These are phyloP conservation scores for Coemansia sp. DNA, from an alignment of 192 early-diverging fungal genomes.

Conservation along the genomic window DNA sequence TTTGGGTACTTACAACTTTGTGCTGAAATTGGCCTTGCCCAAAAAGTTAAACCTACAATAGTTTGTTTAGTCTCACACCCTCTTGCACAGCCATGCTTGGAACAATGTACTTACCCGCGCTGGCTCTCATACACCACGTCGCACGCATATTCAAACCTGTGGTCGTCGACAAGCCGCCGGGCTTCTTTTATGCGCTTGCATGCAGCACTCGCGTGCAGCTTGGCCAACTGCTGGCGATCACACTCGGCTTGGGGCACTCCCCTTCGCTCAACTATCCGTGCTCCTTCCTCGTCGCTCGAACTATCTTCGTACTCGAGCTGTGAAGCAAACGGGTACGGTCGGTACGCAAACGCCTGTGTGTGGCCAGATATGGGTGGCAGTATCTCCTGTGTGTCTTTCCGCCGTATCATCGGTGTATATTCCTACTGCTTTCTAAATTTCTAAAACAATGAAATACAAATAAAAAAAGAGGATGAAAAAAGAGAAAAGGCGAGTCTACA, in stretches of 20 bases:
- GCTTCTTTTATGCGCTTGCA: conserved; percentile 30
- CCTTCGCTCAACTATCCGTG: background rate
- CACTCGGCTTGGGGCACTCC: conserved; percentile 7
- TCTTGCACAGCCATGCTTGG: too few species aligned
- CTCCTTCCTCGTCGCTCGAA: background rate
- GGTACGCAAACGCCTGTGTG: conserved; percentile 42
- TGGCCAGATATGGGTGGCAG: conserved; percentile 18
- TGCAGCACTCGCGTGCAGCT: conserved; percentile 24
- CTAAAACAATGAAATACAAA: conserved; percentile 7
- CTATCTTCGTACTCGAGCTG: background rate
- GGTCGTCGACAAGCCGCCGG: conserved; percentile 34
- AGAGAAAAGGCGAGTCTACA: background rate
- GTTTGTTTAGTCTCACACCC: too few species aligned
- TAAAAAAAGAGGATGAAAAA: conserved; percentile 5
- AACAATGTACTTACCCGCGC: conserved; percentile 32
- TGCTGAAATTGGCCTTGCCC: conserved; percentile 49
- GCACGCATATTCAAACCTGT: conserved; percentile 41
- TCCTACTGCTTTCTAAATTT: background rate
- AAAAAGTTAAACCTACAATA: conserved; percentile 50
- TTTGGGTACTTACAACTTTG: conserved; percentile 51
- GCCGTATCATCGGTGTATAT: conserved; percentile 22
- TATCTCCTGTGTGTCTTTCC: conserved; percentile 40
- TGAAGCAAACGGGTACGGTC: conserved; percentile 24
- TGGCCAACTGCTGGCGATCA: conserved; percentile 27
- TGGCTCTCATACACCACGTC: conserved; percentile 52